These are phyloP conservation scores for Blepharisma japonicum DNA, from an alignment of 73 alveolate genomes.

Conservation along the genomic window DNA sequence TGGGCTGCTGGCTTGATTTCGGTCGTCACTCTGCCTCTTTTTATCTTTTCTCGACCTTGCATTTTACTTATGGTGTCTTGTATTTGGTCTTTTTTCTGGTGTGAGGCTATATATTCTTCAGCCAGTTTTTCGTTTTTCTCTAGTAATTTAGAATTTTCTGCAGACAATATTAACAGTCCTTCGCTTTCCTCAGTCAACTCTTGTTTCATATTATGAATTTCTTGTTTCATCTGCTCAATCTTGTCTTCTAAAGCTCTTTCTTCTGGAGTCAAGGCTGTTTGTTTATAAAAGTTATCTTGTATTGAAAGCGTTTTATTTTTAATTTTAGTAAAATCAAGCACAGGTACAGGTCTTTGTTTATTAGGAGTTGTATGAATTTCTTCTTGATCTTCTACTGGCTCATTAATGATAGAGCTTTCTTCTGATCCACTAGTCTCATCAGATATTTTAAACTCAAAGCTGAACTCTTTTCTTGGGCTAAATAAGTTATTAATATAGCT, in stretches of 20 bases:
- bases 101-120: background rate
- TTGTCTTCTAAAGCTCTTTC: constrained; percentile 1
- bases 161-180: background rate
- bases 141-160: background rate
- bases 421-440: background rate
- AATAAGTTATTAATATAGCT: background rate
- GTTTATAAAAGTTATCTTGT: background rate
- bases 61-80: too few relatives aligned
- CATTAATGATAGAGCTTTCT: background rate
- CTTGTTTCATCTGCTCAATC: background rate
- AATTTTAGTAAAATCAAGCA: background rate
- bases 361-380: background rate
- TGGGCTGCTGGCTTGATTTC: too few relatives aligned
- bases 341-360: background rate
- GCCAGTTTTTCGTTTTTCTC: constrained; percentile 28
- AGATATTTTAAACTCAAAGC: constrained; percentile 4
- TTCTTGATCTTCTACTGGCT: background rate
- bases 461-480: constrained; percentile 6
- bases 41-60: too few relatives aligned
- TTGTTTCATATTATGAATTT: background rate
- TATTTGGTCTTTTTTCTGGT: background rate
- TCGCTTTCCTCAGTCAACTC: background rate
- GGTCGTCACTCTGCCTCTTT: too few relatives aligned
- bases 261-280: background rate
- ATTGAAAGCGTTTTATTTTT: background rate